Conservation (phyloP, 2,329 filamentous ascomycete genomes). For the Curvularia sp. region DNA sequence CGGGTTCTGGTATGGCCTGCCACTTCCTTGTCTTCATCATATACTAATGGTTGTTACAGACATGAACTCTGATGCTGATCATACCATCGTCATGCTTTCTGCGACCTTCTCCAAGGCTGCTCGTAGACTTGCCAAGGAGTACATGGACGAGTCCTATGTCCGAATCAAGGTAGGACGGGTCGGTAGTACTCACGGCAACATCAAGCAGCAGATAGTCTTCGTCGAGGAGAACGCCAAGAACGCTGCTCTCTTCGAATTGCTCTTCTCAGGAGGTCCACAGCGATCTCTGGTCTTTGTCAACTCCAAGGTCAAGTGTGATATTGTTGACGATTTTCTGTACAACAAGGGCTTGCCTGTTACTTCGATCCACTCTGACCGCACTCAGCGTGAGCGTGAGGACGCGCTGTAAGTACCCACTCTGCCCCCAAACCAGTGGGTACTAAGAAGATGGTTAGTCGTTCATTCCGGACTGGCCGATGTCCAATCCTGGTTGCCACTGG, state of each 20-base stretch:
- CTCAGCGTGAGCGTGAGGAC: slow-evolving; percentile 90
- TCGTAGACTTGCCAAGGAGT: slow-evolving; percentile 77
- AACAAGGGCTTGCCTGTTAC: slow-evolving; percentile 81
- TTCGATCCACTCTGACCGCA: slow-evolving; percentile 87
- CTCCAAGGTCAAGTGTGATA: slow-evolving; percentile 77
- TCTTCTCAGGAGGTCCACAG: slow-evolving; percentile 72
- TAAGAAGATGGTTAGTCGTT: slow-evolving; percentile 58
- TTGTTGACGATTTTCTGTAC: slow-evolving; percentile 86
- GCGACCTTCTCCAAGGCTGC: slow-evolving; percentile 88
- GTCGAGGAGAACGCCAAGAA: slow-evolving; percentile 73
- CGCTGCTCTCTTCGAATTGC: slow-evolving; percentile 72
- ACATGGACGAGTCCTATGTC: slow-evolving; percentile 76
- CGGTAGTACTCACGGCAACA: slow-evolving; percentile 82
- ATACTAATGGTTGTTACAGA: slow-evolving; percentile 54
- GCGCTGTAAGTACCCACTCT: slow-evolving; percentile 66
- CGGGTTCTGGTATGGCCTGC: slow-evolving; percentile 72
- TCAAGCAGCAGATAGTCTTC: slow-evolving; percentile 76
- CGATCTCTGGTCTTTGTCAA: slow-evolving; percentile 93
- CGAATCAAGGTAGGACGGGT: slow-evolving; percentile 87
- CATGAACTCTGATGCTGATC: slow-evolving; percentile 76
- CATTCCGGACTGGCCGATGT: slow-evolving; percentile 76
- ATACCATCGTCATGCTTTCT: slow-evolving; percentile 83
- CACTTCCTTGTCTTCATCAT: slow-evolving; percentile 19
- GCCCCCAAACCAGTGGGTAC: neutral
- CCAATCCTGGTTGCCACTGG: slow-evolving; percentile 89